phyloP scores from a whole-genome alignment of 1,284 basidiomycete genomes.

The Pseudozyma sp. region DNA sequence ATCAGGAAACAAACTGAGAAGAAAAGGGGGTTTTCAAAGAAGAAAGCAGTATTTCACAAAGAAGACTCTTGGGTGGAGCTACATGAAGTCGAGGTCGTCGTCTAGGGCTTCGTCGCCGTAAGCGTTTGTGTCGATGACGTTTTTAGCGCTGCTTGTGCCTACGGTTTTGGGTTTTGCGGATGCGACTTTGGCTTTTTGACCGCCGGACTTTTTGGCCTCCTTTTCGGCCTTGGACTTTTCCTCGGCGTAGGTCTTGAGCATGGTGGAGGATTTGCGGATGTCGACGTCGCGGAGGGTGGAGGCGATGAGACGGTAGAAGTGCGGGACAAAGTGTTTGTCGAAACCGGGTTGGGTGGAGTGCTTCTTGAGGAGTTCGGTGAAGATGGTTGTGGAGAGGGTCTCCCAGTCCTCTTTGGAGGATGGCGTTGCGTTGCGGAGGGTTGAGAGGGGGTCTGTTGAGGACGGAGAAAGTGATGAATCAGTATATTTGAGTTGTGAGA shows the following conservation, averaged over 20 bases:
- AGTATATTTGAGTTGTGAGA: background rate
- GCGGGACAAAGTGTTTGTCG: constrained; percentile 64
- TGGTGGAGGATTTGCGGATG: constrained; percentile 56
- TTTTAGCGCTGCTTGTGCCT: constrained; percentile 63
- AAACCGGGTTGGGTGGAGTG: constrained; percentile 58
- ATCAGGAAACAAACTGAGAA: too few relatives aligned
- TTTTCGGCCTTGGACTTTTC: constrained; percentile 63
- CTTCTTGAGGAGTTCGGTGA: constrained; percentile 53
- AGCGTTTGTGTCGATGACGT: constrained; percentile 61
- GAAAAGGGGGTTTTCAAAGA: too few relatives aligned
- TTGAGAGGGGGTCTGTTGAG: constrained; percentile 11
- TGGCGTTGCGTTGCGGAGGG: constrained; percentile 50
- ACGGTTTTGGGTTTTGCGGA: constrained; percentile 60
- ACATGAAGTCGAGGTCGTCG: constrained; percentile 68
- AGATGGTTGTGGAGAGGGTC: constrained; percentile 47
- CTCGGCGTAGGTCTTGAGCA: constrained; percentile 62
- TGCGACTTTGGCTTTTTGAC: constrained; percentile 35
- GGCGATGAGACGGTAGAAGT: constrained; percentile 44
- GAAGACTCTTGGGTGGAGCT: background rate
- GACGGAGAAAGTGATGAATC: background rate
- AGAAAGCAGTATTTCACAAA: too few relatives aligned
- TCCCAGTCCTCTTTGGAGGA: constrained; percentile 66
- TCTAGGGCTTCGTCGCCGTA: constrained; percentile 67
- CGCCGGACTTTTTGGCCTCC: constrained; percentile 61
- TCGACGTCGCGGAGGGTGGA: constrained; percentile 62